A percentile compares a stretch with the other conserved stretches of the same genome.
These are phyloP conservation scores for Pestalotiopsis sp. DNA, from an alignment of 2,329 filamentous ascomycete species.

Conservation along the genomic window DNA sequence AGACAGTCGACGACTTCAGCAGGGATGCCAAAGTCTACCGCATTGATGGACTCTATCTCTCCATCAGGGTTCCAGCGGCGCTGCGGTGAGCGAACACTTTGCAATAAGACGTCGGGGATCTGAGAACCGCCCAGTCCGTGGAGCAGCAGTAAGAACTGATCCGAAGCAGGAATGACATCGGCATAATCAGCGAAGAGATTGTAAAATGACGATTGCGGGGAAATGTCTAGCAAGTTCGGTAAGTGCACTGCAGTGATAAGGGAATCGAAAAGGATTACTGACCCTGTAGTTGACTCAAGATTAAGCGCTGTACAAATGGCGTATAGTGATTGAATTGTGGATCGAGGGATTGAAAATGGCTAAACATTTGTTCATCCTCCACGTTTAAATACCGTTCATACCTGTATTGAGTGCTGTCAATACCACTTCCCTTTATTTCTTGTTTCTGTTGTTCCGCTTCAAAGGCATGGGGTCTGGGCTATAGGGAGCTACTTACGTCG, in stretches of 20 bases:
- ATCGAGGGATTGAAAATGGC: constrained; percentile 26
- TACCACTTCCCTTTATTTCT: neutral
- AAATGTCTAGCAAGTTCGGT: neutral
- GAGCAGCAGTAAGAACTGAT: constrained; percentile 29
- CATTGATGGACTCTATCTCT: constrained; percentile 26
- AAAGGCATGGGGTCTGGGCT: neutral
- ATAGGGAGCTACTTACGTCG: constrained; percentile 29
- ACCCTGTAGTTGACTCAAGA: constrained; percentile 15
- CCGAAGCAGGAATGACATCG: constrained; percentile 25
- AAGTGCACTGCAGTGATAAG: neutral
- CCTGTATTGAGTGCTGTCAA: constrained; percentile 18
- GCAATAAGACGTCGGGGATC: constrained; percentile 27
- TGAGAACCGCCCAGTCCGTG: constrained; percentile 18
- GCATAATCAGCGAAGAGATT: constrained; percentile 28
- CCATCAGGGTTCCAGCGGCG: constrained; percentile 26
- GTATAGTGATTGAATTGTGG: constrained; percentile 18
- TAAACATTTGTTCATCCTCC: constrained; percentile 34
- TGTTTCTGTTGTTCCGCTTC: neutral
- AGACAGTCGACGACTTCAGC: constrained; percentile 21
- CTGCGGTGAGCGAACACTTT: constrained; percentile 21
- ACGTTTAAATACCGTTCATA: constrained; percentile 37
- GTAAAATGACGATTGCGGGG: constrained; percentile 17
- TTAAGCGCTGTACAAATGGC: constrained; percentile 25
- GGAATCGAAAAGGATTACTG: neutral
- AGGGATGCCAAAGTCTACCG: constrained; percentile 26